Base-by-base conservation (phyloP, 306 rosid genomes). In the Trifolium subterraneum region DNA sequence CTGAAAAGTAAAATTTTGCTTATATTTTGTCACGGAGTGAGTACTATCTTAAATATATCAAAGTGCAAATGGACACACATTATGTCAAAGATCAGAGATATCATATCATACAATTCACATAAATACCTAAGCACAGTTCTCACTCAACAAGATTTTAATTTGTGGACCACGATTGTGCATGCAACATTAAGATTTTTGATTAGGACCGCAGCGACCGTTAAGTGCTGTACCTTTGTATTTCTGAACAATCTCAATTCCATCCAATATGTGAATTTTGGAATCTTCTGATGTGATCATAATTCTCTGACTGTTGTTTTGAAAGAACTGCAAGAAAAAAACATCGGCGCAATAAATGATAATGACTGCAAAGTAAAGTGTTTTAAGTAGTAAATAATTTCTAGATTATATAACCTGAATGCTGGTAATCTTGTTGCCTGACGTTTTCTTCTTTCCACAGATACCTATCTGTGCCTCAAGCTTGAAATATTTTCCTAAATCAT, bases 211-310 rank as follows among this genome's bases (percentile, higher is more conserved):
- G 15, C 6, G 12, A 52, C 27, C 7, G 27, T 3, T 20, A 54
- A 12, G 36, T 13, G 15, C 14, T 56, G 22, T 85, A 93, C 98
- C 98, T 87, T 75, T 89, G 81, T 71, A 91, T 71, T 81, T 90
- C 68, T 75, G 84, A 77, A 85, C 60, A 39, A 88, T 71, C 63
- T 91, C 86, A 41, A 59, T 72, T 33, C 96, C 89, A 52, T 94
- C 90, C 44, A 90, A 84, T 66, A 94, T 68, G 13, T 91, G 78
- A 44, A 94, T 69, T 86, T 87, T 94, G 4, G 93, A 89, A 83
- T 94, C 97, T 86, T 88, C 96, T 19, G 95, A 88, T 35, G 97
- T 80, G 78, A 93, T 82, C 94, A 93, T 75, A 56, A 90, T 84
- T 75, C 89, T 84, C 15, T 67, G 82, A 63, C 48, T 35, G 48